Evolutionary conservation across 1,284 basidiomycete genomes (phyloP).

Genomic region (Lentinula novae-zelandiae): DNA sequence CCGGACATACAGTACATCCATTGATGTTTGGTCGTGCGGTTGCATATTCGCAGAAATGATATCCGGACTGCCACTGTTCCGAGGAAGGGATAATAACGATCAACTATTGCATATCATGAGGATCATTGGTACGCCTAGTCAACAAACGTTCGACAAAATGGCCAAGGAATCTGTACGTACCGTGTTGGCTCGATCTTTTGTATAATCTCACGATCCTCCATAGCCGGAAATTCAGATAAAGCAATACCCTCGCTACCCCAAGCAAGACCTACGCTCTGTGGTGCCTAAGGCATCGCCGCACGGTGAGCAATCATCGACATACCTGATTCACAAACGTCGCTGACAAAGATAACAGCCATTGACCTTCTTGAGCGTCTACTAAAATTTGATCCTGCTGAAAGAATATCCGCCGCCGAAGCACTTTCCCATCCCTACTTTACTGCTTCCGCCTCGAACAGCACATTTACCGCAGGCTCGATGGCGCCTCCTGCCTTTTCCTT

Average conservation of each 20-base stretch:
- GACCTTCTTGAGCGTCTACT: slow-evolving; percentile 94
- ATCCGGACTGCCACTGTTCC: slow-evolving; percentile 93
- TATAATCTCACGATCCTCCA: background rate
- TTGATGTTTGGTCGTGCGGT: slow-evolving; percentile 99
- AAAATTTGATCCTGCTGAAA: slow-evolving; percentile 93
- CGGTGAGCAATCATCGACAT: slow-evolving; percentile 42
- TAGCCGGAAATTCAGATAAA: slow-evolving; percentile 91
- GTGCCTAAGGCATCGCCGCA: slow-evolving; percentile 91
- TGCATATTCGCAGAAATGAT: slow-evolving; percentile 99
- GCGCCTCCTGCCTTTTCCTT: slow-evolving; percentile 67
- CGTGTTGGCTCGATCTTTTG: slow-evolving; percentile 10
- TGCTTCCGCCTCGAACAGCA: slow-evolving; percentile 39
- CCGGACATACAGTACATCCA: slow-evolving; percentile 96
- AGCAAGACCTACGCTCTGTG: slow-evolving; percentile 86
- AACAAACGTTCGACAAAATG: slow-evolving; percentile 87
- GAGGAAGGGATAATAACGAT: slow-evolving; percentile 97
- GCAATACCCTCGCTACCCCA: slow-evolving; percentile 87
- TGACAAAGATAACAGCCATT: slow-evolving; percentile 54
- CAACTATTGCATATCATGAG: slow-evolving; percentile 98
- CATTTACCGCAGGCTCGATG: slow-evolving; percentile 54
- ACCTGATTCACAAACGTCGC: slow-evolving; percentile 6
- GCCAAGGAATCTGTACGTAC: slow-evolving; percentile 82
- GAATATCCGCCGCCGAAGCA: slow-evolving; percentile 91
- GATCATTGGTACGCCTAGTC: slow-evolving; percentile 94
- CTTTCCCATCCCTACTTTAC: slow-evolving; percentile 94